Evolutionary conservation across 768 basidiomycete genomes (phyloP), one percentile per base, ranked within the genome.

Genomic region (Suillus occidentalis): DNA sequence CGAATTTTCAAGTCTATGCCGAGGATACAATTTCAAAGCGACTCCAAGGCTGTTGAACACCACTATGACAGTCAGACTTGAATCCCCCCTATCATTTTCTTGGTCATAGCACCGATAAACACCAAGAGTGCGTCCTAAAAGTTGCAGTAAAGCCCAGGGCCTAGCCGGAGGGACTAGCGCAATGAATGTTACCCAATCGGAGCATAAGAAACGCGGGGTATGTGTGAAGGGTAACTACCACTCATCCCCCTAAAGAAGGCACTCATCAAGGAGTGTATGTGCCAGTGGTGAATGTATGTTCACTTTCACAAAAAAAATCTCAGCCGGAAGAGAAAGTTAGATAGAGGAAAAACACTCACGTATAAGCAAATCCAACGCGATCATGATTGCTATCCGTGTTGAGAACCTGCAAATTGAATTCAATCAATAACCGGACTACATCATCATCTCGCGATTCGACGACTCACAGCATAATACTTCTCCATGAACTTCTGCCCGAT

Each of bases 321-420:
- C 53, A 65, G 56, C 63, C 43, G 8, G 14, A 14, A 18, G 4
- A 8, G 28, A 34, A 0, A 12, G 6, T 40, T 39, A 36, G 12
- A 37, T 42, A n/a, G 3, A 2, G 2, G 61, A 9, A 5, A 63
- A 37, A n/a, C 25, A 69, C 72, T 68, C 20, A 73, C 70, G 70
- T 73, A 64, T 66, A 53, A 10, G 69, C 68, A 50, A 72, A 71
- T 28, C 72, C 72, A 56, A 72, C 50, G 5, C 64, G 70, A 14
- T 64, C 61, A 0, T n/a, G n/a, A n/a, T n/a, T n/a, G n/a, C 59
- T 61, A 20, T 73, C 72, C 22, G 60, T 8, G 52, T 73, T 72
- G 22, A 73, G 72, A 7, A 72, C 65, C 72, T 72, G 34, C 16
- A 28, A 28, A 28, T 28, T 28, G 3, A 34, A 20, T 0, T 6